Conservation (phyloP, 305 asterid species). For the Fraxinus ornus region DNA sequence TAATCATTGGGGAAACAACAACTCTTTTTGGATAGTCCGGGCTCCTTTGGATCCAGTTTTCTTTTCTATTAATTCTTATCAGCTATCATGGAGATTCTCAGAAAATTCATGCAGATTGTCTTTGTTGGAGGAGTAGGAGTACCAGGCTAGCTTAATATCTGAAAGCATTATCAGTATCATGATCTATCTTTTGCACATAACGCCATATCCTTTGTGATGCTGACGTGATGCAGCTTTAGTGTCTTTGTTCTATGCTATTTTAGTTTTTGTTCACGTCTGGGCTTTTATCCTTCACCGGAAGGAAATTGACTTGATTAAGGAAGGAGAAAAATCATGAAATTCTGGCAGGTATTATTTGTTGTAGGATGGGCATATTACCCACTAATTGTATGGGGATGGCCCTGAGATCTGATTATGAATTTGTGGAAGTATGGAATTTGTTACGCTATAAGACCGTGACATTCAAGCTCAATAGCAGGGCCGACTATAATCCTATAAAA, state of each 20-base stretch:
- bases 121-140: neutral
- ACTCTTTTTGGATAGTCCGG: neutral
- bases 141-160: neutral
- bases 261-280: neutral
- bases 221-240: neutral
- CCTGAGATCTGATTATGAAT: neutral
- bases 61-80: neutral
- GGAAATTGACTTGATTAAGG: neutral
- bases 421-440: neutral
- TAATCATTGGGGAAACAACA: neutral
- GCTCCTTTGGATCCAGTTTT: neutral
- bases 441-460: neutral
- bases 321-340: neutral
- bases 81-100: neutral
- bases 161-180: neutral
- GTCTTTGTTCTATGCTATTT: neutral
- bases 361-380: neutral
- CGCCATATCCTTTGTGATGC: neutral
- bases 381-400: neutral
- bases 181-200: neutral
- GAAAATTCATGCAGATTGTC: neutral
- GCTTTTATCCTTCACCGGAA: neutral
- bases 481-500: neutral
- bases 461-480: neutral
- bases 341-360: neutral